Base-by-base conservation (phyloP, 2,329 filamentous ascomycete genomes). In the Diatrype stigma region DNA sequence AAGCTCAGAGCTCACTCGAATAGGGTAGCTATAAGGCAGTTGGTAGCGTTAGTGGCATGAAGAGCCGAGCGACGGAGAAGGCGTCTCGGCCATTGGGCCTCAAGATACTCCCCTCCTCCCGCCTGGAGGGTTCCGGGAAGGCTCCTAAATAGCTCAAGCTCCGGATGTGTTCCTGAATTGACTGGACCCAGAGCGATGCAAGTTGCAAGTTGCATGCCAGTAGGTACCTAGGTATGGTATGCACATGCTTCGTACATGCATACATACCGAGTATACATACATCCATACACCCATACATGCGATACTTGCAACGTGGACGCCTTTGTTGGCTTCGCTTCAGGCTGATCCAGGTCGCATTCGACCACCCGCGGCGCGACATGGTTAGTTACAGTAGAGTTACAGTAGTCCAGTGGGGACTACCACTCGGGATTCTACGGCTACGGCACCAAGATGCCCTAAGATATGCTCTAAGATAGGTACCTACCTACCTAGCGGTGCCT, bases 231-330 rank as follows among this genome's bases (percentile, higher is more conserved):
- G n/a, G n/a, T n/a, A n/a, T n/a, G n/a, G n/a, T n/a, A n/a, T n/a
- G n/a, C n/a, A n/a, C n/a, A n/a, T n/a, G n/a, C n/a, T n/a, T n/a
- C 16, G 34, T 37, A 17, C 14, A 10, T 30, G 26, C 26, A 30
- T 30, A 30, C n/a, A 22, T 40, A 22, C 17, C 17, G n/a, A n/a
- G n/a, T n/a, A n/a, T n/a, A n/a, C n/a, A n/a, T n/a, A n/a, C n/a
- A n/a, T n/a, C n/a, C 16, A 12, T 37, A 17, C 14, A 10, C 10
- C 6, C 26, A 30, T 30, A 30, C n/a, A n/a, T 23, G n/a, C 38
- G 53, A 32, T 50, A 48, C 40, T 21, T 44, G 67, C 67, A 68
- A 70, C 68, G 68, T 70, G 68, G 66, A 63, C 67, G 59, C 56
- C 67, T 64, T 64, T 54, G 62, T 61, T 66, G 65, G 65, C 66